Percentiles rank a stretch among this genome's conserved stretches.
Evolutionary conservation across 139 green algal genomes (phyloP).

Genomic region (Chlamydomonas schloesseri): DNA sequence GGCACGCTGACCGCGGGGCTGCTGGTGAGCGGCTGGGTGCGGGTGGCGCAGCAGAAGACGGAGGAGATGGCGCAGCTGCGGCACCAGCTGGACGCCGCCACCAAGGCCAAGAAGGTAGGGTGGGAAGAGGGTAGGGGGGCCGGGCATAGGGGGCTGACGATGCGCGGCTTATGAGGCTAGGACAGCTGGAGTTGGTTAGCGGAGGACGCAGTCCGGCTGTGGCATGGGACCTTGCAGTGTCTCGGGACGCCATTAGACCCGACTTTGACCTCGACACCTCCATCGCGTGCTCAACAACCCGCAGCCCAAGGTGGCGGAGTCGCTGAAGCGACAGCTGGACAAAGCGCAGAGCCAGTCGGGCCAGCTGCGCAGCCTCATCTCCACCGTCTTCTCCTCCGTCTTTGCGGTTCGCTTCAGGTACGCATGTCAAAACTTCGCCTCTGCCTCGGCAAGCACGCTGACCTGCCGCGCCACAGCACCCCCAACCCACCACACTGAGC

Average conservation of each 20-base stretch:
- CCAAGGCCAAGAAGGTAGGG: slow-evolving; percentile 51
- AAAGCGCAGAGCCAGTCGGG: slow-evolving; percentile 55
- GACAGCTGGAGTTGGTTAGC: too few species aligned
- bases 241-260: too few species aligned
- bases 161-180: too few species aligned
- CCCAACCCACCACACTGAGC: too few species aligned
- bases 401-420: slow-evolving; percentile 72
- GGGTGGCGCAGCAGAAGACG: slow-evolving; percentile 50
- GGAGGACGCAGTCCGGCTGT: too few species aligned
- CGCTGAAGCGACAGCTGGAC: slow-evolving; percentile 65
- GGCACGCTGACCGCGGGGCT: slow-evolving; percentile 79
- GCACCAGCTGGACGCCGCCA: slow-evolving; percentile 76
- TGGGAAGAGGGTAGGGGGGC: too few species aligned
- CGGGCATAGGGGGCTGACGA: too few species aligned
- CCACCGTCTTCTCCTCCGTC: slow-evolving; percentile 70
- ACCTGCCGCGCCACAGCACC: too few species aligned
- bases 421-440: background rate
- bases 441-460: too few species aligned
- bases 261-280: too few species aligned
- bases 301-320: background rate
- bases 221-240: too few species aligned
- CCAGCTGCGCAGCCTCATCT: slow-evolving; percentile 65
- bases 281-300: too few species aligned
- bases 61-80: slow-evolving; percentile 70
- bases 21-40: slow-evolving; percentile 77